phyloP scores from a whole-genome alignment of 2,329 filamentous ascomycete species.

The Epichloe aotearoae region DNA sequence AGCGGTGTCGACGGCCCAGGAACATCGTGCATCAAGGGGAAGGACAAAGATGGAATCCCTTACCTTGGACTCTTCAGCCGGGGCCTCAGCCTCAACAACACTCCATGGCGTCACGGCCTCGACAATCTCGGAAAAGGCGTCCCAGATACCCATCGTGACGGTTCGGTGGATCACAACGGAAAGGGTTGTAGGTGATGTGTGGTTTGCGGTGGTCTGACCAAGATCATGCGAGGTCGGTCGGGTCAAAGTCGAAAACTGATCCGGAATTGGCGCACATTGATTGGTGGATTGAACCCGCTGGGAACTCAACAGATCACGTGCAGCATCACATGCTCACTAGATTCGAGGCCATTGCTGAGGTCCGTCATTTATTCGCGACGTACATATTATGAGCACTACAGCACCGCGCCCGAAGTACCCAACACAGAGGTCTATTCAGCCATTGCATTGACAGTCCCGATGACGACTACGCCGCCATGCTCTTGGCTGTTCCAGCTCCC shows the following conservation, averaged over 20 bases:
- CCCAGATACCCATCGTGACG: conserved; percentile 53
- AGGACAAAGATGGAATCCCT: conserved; percentile 9
- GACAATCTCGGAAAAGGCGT: conserved; percentile 49
- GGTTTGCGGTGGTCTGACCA: conserved; percentile 17
- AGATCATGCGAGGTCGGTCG: conserved; percentile 22
- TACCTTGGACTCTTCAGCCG: conserved; percentile 51
- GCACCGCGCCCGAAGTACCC: no score
- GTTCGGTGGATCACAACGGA: conserved; percentile 26
- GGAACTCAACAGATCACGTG: conserved; percentile 2
- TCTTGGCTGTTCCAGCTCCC: no score
- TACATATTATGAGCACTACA: no score
- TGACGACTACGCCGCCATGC: no score
- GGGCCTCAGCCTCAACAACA: conserved; percentile 52
- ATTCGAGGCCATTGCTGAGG: not conserved
- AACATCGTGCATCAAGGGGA: not conserved
- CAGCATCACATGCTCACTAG: conserved; percentile 11
- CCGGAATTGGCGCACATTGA: conserved; percentile 35
- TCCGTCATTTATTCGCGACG: no score
- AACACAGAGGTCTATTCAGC: no score
- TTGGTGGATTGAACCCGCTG: conserved; percentile 21
- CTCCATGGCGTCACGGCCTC: conserved; percentile 53
- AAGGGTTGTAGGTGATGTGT: conserved; percentile 21
- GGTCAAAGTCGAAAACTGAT: conserved; percentile 31
- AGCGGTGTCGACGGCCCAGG: not conserved
- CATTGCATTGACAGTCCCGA: no score